These are phyloP conservation scores for Chloropicon primus DNA, from an alignment of 139 green algal species.

Conservation along the genomic window DNA sequence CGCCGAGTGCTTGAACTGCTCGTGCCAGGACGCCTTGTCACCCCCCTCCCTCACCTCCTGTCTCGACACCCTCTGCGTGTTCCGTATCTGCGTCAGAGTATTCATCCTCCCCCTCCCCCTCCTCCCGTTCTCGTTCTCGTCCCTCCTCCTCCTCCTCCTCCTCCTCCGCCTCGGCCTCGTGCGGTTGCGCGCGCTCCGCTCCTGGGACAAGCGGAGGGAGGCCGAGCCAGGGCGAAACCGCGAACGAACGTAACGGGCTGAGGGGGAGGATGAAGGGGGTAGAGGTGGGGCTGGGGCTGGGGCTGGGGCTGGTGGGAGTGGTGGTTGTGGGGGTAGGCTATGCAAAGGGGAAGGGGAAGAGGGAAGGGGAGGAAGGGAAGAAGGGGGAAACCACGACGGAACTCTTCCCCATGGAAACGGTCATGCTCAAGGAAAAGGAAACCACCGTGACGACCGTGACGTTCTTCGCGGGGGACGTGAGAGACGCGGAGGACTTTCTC, in stretches of 20 bases:
- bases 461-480: neutral
- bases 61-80: constrained; percentile 67
- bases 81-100: constrained; percentile 86
- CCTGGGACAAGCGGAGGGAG: too few species aligned
- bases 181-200: too few species aligned
- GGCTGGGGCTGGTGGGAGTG: too few species aligned
- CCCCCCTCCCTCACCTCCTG: constrained; percentile 53
- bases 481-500: neutral
- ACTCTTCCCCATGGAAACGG: neutral
- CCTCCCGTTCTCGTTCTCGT: too few species aligned
- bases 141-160: neutral
- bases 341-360: neutral
- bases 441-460: neutral
- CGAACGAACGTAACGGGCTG: too few species aligned
- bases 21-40: constrained; percentile 79
- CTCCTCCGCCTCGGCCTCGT: neutral
- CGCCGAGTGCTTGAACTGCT: constrained; percentile 75
- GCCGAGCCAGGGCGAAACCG: too few species aligned
- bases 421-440: neutral
- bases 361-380: neutral
- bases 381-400: neutral
- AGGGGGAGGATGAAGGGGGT: too few species aligned
- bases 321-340: too few species aligned
- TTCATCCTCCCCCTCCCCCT: constrained; percentile 40
- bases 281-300: too few species aligned